Conservation (phyloP, 1,284 basidiomycete species). For the Psilocybe mexicana region DNA sequence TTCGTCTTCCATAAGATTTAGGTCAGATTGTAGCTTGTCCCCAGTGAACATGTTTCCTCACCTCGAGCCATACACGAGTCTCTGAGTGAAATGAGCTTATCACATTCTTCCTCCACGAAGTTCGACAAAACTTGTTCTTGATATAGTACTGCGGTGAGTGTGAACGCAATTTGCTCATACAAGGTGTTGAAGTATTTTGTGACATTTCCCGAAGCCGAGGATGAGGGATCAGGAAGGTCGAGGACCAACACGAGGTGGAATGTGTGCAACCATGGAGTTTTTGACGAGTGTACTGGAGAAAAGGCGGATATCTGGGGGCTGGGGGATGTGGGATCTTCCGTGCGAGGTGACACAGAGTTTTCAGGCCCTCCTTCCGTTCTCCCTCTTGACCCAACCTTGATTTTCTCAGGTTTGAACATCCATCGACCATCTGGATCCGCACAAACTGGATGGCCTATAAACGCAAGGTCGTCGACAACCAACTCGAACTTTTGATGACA, state of each 20-base stretch:
- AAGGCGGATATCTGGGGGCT: slow-evolving; percentile 37
- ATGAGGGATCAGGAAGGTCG: slow-evolving; percentile 87
- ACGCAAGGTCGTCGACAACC: slow-evolving; percentile 89
- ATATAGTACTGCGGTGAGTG: slow-evolving; percentile 84
- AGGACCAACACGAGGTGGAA: slow-evolving; percentile 90
- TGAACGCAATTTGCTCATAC: slow-evolving; percentile 87
- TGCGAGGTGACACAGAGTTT: slow-evolving; percentile 32
- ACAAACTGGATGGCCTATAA: slow-evolving; percentile 93
- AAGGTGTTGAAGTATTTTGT: slow-evolving; percentile 80
- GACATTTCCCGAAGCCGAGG: slow-evolving; percentile 73
- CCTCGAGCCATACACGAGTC: slow-evolving; percentile 69
- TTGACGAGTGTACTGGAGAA: slow-evolving; percentile 27
- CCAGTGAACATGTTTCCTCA: slow-evolving; percentile 24
- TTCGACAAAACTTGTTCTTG: slow-evolving; percentile 84
- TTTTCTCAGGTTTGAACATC: slow-evolving; percentile 66
- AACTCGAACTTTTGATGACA: slow-evolving; percentile 97
- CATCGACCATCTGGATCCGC: slow-evolving; percentile 74
- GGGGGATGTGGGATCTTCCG: slow-evolving; percentile 27
- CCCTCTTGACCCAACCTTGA: slow-evolving; percentile 49
- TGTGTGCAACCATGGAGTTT: slow-evolving; percentile 65
- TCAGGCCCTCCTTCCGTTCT: slow-evolving; percentile 53
- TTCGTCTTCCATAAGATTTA: slow-evolving; percentile 42
- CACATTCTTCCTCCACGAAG: slow-evolving; percentile 81
- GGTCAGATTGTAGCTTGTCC: not conserved
- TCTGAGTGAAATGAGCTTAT: slow-evolving; percentile 63